Conservation (phyloP, 345 rosid species). For the Heritiera fomes region DNA sequence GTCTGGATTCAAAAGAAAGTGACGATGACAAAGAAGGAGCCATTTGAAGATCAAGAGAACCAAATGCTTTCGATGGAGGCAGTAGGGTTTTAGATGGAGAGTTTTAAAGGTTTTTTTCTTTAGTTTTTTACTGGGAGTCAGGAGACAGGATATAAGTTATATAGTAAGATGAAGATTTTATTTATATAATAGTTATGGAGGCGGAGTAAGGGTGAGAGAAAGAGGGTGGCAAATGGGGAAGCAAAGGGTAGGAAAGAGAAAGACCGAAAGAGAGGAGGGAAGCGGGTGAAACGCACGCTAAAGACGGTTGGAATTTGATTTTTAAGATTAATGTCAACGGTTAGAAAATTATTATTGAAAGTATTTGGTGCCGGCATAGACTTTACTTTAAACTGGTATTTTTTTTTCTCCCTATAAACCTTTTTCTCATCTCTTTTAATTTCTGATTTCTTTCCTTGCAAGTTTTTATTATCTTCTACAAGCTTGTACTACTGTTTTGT, state of each 20-base stretch:
- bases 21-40: constrained; percentile 26
- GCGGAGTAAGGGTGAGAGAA: neutral
- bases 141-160: neutral
- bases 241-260: neutral
- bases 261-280: neutral
- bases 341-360: constrained; percentile 15
- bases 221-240: constrained; percentile 23
- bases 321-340: constrained; percentile 34
- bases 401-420: too few relatives aligned
- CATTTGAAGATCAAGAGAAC: constrained; percentile 24
- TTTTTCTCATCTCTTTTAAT: neutral
- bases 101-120: neutral
- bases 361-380: constrained; percentile 34
- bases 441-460: neutral
- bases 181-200: neutral
- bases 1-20: constrained; percentile 18
- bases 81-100: constrained; percentile 33
- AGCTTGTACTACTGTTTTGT: neutral
- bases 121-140: neutral
- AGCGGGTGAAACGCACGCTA: constrained; percentile 44
- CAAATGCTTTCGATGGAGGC: neutral
- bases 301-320: constrained; percentile 23
- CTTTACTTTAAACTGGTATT: neutral
- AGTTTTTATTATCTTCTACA: too few relatives aligned
- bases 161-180: constrained; percentile 5